phyloP scores from a whole-genome alignment of 108 stramenopile genomes.

The Licmophora abbreviata region DNA sequence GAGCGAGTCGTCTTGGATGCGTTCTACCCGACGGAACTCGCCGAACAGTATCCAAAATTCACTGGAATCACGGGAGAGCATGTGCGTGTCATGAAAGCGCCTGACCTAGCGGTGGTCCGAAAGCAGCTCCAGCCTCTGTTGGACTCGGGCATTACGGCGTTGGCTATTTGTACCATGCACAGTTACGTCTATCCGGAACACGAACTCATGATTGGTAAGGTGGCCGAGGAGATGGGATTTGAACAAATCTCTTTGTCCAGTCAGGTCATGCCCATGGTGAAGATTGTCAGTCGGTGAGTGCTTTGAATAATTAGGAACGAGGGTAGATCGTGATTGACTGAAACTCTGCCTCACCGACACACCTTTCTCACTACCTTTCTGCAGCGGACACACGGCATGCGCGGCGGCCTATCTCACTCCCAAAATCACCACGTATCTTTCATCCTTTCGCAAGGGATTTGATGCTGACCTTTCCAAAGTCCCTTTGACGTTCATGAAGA shows the following conservation, averaged over 20 bases:
- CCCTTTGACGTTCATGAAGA: constrained; percentile 93
- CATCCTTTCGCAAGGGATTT: constrained; percentile 83
- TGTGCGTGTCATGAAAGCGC: constrained; percentile 45
- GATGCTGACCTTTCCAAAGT: constrained; percentile 65
- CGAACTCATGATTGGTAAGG: constrained; percentile 69
- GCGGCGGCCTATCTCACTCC: constrained; percentile 98
- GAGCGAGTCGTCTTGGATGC: constrained; percentile 83
- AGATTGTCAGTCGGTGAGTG: constrained; percentile 87
- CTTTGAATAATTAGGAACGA: no score
- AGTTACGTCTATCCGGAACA: constrained; percentile 79
- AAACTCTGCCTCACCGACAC: no score
- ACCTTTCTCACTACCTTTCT: no score
- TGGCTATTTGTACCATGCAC: constrained; percentile 89
- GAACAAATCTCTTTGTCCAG: constrained; percentile 79
- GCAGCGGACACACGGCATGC: constrained; percentile 87
- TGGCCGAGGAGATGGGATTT: constrained; percentile 86
- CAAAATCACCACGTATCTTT: constrained; percentile 82
- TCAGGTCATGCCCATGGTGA: constrained; percentile 94
- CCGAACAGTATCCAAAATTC: constrained; percentile 24
- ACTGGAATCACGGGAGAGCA: constrained; percentile 78
- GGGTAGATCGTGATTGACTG: no score
- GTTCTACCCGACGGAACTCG: constrained; percentile 15
- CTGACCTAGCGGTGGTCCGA: constrained; percentile 57
- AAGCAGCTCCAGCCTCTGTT: constrained; percentile 52
- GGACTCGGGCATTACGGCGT: constrained; percentile 65